Conservation (phyloP, 805 yeast genomes). For the Kockiozyma suomiensis region DNA sequence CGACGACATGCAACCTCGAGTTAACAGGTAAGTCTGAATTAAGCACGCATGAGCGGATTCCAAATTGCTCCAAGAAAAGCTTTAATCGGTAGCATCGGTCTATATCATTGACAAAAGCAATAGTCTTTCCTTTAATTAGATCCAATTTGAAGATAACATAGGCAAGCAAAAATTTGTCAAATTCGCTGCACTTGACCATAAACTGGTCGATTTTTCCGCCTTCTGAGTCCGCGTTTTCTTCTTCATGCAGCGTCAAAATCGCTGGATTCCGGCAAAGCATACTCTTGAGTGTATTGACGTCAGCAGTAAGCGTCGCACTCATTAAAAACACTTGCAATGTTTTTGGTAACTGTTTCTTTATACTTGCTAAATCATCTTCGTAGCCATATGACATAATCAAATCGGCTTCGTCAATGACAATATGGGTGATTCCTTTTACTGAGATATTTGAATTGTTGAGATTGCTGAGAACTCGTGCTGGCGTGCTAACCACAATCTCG, state of each 20-base stretch:
- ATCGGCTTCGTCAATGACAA: constrained; percentile 96
- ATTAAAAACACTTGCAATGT: constrained; percentile 87
- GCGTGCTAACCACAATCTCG: constrained; percentile 83
- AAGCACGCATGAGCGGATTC: constrained; percentile 81
- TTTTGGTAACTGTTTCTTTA: constrained; percentile 68
- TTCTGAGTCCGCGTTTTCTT: constrained; percentile 52
- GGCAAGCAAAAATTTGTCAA: constrained; percentile 86
- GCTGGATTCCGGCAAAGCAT: constrained; percentile 78
- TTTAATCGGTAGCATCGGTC: constrained; percentile 94
- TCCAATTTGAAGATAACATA: constrained; percentile 89
- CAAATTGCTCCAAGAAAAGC: constrained; percentile 90
- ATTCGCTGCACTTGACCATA: constrained; percentile 81
- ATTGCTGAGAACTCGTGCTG: constrained; percentile 67
- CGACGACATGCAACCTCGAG: constrained; percentile 92
- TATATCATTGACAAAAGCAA: constrained; percentile 87
- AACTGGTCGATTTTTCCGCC: constrained; percentile 71
- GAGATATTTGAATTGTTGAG: constrained; percentile 51
- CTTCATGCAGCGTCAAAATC: constrained; percentile 60
- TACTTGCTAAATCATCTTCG: constrained; percentile 73
- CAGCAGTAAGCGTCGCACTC: constrained; percentile 95
- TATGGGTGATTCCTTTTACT: constrained; percentile 57
- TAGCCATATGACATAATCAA: constrained; percentile 87
- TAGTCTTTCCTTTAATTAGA: constrained; percentile 85
- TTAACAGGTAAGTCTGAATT: constrained; percentile 92
- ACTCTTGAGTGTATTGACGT: constrained; percentile 71